Conservation (phyloP, 2,329 filamentous ascomycete genomes). For the Stachybotrys elegans region DNA sequence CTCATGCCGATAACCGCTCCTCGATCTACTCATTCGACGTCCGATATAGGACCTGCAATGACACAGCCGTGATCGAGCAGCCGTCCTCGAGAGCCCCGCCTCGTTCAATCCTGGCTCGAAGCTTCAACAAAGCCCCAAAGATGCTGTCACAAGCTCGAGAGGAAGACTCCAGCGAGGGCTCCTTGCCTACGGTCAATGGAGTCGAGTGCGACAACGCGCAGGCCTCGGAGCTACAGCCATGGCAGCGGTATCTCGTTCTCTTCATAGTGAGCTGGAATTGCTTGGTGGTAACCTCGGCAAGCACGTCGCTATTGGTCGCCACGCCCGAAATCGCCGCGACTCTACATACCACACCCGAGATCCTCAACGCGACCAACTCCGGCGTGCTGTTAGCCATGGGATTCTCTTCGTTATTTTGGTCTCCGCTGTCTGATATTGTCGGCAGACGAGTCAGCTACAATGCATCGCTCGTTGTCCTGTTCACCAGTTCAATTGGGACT, state of each 20-base stretch:
- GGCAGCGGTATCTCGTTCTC: conserved; percentile 8
- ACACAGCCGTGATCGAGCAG: no score
- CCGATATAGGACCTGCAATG: no score
- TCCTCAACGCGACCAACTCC: conserved; percentile 10
- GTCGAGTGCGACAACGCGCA: no score
- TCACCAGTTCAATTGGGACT: conserved; percentile 7
- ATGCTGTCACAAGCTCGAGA: no score
- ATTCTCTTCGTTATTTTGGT: conserved; percentile 10
- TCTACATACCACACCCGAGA: conserved; percentile 6
- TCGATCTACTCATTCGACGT: no score
- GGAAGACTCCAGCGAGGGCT: no score
- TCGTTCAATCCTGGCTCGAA: no score
- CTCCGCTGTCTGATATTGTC: conserved; percentile 9
- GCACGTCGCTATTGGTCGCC: conserved; percentile 10
- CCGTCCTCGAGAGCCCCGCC: no score
- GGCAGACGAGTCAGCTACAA: conserved; percentile 9
- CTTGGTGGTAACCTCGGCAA: conserved; percentile 9
- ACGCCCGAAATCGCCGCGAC: conserved; percentile 10
- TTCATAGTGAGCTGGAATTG: conserved; percentile 14
- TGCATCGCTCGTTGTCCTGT: conserved; percentile 7
- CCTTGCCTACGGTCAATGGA: no score
- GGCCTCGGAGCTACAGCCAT: background rate
- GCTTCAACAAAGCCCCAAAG: no score
- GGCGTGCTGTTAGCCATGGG: conserved; percentile 11
- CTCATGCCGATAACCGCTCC: no score